Conservation (phyloP, 768 basidiomycete genomes). For the Amanita muscaria region DNA sequence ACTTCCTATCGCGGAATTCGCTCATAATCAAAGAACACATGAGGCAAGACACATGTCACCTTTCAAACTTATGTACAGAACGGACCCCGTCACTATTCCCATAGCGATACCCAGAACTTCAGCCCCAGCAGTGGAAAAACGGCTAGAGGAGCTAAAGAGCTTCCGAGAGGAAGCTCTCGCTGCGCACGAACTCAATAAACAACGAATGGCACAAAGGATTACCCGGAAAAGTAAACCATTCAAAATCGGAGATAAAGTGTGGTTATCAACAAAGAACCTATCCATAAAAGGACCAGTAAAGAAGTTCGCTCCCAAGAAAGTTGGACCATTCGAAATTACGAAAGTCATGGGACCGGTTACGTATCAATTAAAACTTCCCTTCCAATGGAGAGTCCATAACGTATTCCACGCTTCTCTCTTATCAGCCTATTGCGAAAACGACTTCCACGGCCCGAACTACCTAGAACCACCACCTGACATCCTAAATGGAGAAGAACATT, state of each 20-base stretch:
- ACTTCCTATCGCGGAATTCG: neutral
- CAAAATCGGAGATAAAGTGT: neutral
- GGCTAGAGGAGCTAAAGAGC: too few species aligned
- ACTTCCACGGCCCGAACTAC: too few species aligned
- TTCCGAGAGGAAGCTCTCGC: too few species aligned
- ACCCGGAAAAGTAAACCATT: neutral
- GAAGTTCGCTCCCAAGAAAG: constrained; percentile 8
- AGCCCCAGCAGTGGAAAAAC: too few species aligned
- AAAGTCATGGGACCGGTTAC: constrained; percentile 12
- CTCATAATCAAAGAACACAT: neutral
- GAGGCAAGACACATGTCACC: too few species aligned
- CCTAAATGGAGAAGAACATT: too few species aligned
- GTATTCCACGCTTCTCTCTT: constrained; percentile 12
- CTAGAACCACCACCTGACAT: too few species aligned
- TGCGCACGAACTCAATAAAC: too few species aligned
- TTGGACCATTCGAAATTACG: constrained; percentile 14
- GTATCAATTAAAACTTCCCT: constrained; percentile 11
- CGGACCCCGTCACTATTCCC: neutral
- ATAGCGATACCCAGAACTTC: too few species aligned
- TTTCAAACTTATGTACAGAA: too few species aligned
- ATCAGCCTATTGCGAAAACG: too few species aligned
- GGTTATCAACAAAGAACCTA: too few species aligned
- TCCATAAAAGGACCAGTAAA: neutral
- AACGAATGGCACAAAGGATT: neutral
- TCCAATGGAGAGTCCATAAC: constrained; percentile 11